Conservation (phyloP, 768 basidiomycete species). For the Dendrothele bispora region DNA sequence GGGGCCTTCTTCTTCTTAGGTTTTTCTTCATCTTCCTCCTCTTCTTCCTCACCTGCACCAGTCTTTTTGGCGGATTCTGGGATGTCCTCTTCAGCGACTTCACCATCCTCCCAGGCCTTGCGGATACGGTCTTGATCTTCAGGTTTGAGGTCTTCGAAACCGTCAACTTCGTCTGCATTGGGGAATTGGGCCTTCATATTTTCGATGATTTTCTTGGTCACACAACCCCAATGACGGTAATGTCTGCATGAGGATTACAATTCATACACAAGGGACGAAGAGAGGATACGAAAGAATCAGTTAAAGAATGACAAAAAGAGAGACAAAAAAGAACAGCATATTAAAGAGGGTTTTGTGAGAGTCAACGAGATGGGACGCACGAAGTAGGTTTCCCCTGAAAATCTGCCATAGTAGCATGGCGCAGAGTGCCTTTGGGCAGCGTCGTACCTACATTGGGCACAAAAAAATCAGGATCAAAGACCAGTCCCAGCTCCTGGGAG, state of each 20-base stretch:
- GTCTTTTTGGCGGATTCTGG: conserved; percentile 70
- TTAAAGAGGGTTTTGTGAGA: too few species aligned
- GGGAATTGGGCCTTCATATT: conserved; percentile 69
- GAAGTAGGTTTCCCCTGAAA: conserved; percentile 68
- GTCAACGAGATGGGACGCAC: too few species aligned
- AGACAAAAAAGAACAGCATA: neutral
- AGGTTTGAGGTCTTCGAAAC: conserved; percentile 69
- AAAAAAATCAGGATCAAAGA: neutral
- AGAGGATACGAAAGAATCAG: too few species aligned
- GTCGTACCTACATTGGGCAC: conserved; percentile 53
- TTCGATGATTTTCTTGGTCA: conserved; percentile 62
- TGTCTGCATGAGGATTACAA: conserved; percentile 45
- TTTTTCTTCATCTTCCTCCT: conserved; percentile 49
- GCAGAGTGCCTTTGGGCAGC: conserved; percentile 71
- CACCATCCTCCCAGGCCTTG: conserved; percentile 74
- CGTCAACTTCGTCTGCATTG: conserved; percentile 73
- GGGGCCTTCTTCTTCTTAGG: conserved; percentile 53
- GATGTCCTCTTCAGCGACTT: conserved; percentile 83
- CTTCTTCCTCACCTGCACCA: conserved; percentile 38
- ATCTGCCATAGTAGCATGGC: conserved; percentile 76
- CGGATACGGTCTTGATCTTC: conserved; percentile 72
- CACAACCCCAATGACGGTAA: conserved; percentile 94
- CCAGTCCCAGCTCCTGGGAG: too few species aligned
- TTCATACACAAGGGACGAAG: neutral
- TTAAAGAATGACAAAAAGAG: too few species aligned